Evolutionary conservation across 345 rosid genomes (phyloP).

Genomic region (Hypericum androsaemum): DNA sequence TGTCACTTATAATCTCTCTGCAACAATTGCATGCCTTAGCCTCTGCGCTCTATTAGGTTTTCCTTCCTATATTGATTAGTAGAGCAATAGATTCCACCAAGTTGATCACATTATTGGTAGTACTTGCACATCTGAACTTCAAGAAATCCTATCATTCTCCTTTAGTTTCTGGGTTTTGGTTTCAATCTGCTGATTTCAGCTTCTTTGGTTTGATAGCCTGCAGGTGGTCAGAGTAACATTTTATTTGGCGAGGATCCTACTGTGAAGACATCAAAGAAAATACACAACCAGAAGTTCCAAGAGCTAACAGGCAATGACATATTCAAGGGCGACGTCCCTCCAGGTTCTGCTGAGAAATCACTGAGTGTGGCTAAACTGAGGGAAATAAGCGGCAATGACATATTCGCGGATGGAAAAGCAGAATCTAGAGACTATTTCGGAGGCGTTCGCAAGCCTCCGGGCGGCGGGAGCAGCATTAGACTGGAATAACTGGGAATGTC

Average conservation of each 20-base stretch:
- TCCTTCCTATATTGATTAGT: too few species aligned
- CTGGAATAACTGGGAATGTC: slow-evolving; percentile 7
- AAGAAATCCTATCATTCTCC: too few species aligned
- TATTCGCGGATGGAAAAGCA: slow-evolving; percentile 18
- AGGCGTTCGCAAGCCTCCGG: slow-evolving; percentile 21
- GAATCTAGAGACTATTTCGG: slow-evolving; percentile 22
- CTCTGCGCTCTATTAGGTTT: too few species aligned
- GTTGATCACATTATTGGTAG: too few species aligned
- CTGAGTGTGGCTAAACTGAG: slow-evolving; percentile 17
- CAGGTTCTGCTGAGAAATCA: slow-evolving; percentile 16
- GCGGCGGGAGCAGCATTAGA: slow-evolving; percentile 20
- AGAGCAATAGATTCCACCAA: too few species aligned
- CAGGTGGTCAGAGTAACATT: slow-evolving; percentile 74
- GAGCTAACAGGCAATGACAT: slow-evolving; percentile 20
- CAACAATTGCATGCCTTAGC: too few species aligned
- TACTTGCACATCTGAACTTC: too few species aligned
- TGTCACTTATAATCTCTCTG: too few species aligned
- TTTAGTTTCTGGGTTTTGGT: background rate
- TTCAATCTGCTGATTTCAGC: background rate
- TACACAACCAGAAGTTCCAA: slow-evolving; percentile 23
- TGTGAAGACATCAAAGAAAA: slow-evolving; percentile 12
- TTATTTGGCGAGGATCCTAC: slow-evolving; percentile 54
- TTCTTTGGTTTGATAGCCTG: slow-evolving; percentile 32
- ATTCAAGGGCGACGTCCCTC: slow-evolving; percentile 22
- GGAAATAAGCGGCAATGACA: slow-evolving; percentile 24